A percentile compares a stretch with the other conserved stretches of the same genome.
phyloP scores from a whole-genome alignment of 805 yeast species.

The Candida easanensis region DNA sequence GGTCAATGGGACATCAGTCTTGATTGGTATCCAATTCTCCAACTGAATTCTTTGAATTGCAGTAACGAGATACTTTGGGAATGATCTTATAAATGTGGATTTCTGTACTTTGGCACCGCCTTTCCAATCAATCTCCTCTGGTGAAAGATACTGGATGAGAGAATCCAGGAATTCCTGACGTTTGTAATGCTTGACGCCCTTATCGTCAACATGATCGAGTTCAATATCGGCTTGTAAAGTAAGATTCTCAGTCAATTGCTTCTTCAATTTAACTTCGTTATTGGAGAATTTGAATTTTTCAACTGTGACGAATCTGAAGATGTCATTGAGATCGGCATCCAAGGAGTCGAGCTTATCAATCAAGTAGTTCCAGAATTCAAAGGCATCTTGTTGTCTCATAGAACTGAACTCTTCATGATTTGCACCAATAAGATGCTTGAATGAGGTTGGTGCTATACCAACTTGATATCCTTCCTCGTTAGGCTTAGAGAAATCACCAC shows the following conservation, averaged over 20 bases:
- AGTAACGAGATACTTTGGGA: slow-evolving; percentile 68
- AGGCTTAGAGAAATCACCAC: slow-evolving; percentile 72
- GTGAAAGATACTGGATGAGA: slow-evolving; percentile 47
- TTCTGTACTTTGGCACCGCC: slow-evolving; percentile 16
- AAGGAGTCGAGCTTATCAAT: slow-evolving; percentile 58
- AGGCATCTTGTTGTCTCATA: slow-evolving; percentile 92
- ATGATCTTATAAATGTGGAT: slow-evolving; percentile 49
- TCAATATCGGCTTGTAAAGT: slow-evolving; percentile 55
- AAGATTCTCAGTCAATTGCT: slow-evolving; percentile 59
- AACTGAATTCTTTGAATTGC: slow-evolving; percentile 79
- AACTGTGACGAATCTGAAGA: slow-evolving; percentile 63
- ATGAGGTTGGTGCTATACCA: slow-evolving; percentile 75
- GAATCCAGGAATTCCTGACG: slow-evolving; percentile 38
- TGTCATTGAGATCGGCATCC: slow-evolving; percentile 36
- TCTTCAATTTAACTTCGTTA: slow-evolving; percentile 52
- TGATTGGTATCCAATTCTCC: slow-evolving; percentile 87
- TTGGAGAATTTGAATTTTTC: slow-evolving; percentile 58
- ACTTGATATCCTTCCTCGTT: slow-evolving; percentile 50
- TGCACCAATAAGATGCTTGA: slow-evolving; percentile 74
- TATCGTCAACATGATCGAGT: slow-evolving; percentile 36
- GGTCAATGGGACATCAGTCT: slow-evolving; percentile 69
- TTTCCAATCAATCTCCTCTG: slow-evolving; percentile 56
- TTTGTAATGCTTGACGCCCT: slow-evolving; percentile 44
- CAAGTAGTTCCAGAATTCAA: slow-evolving; percentile 76
- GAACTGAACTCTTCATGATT: slow-evolving; percentile 81